A percentile compares a stretch with the other conserved stretches of the same genome.
phyloP scores from a whole-genome alignment of 176 grass and related monocot genomes.

The Hordeum vulgare region DNA sequence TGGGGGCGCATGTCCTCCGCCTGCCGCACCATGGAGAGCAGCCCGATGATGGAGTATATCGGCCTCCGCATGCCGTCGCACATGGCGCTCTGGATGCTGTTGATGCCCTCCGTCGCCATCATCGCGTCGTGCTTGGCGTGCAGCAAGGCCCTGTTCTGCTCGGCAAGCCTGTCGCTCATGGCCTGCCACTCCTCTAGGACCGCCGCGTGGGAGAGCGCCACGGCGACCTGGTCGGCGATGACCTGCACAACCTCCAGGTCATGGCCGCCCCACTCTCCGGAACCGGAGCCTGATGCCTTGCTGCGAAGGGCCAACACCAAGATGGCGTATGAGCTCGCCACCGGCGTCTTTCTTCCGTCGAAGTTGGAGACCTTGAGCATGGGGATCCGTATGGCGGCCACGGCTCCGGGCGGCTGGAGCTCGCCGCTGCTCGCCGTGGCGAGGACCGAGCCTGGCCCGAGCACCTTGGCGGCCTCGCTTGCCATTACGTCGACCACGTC shows the following conservation, averaged over 20 bases:
- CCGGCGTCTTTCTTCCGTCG: constrained; percentile 18
- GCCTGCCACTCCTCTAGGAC: constrained; percentile 31
- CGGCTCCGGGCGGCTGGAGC: background rate
- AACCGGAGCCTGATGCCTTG: background rate
- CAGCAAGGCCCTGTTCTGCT: constrained; percentile 42
- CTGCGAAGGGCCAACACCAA: constrained; percentile 38
- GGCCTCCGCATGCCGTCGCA: constrained; percentile 46
- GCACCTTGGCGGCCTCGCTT: constrained; percentile 39
- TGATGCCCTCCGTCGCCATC: constrained; percentile 47
- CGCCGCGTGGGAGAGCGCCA: constrained; percentile 46
- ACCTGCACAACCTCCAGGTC: constrained; percentile 50
- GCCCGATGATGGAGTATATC: constrained; percentile 49
- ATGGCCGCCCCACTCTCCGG: constrained; percentile 23
- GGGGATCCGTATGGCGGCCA: constrained; percentile 55
- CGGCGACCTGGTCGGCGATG: constrained; percentile 50
- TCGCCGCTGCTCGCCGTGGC: constrained; percentile 26
- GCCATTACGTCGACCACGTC: constrained; percentile 43
- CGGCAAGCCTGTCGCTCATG: constrained; percentile 16
- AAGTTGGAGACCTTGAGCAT: constrained; percentile 41
- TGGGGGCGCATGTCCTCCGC: constrained; percentile 41
- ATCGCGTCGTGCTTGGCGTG: constrained; percentile 36
- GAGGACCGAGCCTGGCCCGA: constrained; percentile 35
- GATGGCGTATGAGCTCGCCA: constrained; percentile 30
- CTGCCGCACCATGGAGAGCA: constrained; percentile 60
- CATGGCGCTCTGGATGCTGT: constrained; percentile 52